A percentile compares a stretch with the other conserved stretches of the same genome.
phyloP scores from a whole-genome alignment of 2,329 filamentous ascomycete species.

The Cercospora citrullina region DNA sequence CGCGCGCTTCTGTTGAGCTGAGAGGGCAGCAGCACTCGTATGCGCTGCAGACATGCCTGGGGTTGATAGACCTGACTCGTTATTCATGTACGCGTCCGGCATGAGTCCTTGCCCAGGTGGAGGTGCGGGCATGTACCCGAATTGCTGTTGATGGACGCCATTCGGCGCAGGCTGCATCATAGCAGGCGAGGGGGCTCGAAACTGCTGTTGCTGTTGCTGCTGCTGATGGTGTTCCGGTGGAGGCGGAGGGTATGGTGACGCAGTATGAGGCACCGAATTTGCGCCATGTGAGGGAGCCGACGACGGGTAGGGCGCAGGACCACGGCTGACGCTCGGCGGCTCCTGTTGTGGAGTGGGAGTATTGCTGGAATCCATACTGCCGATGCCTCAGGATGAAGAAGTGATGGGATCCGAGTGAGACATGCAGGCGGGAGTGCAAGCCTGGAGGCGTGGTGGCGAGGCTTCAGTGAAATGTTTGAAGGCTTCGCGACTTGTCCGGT shows the following conservation, averaged over 20 bases:
- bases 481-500: not conserved
- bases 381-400: not conserved
- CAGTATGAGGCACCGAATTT: conserved; percentile 7
- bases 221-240: conserved; percentile 2
- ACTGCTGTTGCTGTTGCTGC: conserved; percentile 13
- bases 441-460: conserved; percentile 2
- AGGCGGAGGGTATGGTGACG: not conserved
- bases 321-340: not conserved
- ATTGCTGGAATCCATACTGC: conserved; percentile 11
- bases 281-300: conserved; percentile 9
- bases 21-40: conserved; percentile 52
- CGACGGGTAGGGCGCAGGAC: conserved; percentile 15
- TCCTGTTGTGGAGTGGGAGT: conserved; percentile 3
- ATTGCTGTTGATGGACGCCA: conserved; percentile 26
- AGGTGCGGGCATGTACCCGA: conserved; percentile 25
- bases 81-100: conserved; percentile 34
- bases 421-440: conserved; percentile 12
- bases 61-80: conserved; percentile 31
- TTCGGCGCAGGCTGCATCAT: conserved; percentile 28
- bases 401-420: conserved; percentile 7
- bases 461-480: not conserved
- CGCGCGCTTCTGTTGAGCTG: conserved; percentile 78
- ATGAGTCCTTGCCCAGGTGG: conserved; percentile 27
- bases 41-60: conserved; percentile 37
- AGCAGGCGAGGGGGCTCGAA: conserved; percentile 23